phyloP scores from a whole-genome alignment of 176 grass and related monocot species.

The Carex cristatella region DNA sequence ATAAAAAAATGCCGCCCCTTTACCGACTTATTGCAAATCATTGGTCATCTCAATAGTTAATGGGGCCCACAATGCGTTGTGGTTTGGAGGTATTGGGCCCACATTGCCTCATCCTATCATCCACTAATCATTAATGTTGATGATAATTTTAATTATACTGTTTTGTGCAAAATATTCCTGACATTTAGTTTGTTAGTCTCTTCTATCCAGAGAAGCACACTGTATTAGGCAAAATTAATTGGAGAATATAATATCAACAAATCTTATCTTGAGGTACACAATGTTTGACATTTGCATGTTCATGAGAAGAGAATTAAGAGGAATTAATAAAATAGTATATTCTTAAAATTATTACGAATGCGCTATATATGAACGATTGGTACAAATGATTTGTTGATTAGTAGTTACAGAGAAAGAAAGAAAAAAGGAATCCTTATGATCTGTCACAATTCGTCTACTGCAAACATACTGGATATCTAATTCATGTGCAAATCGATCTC shows the following conservation, averaged over 20 bases:
- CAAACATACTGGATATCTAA: neutral
- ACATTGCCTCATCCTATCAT: constrained; percentile 10
- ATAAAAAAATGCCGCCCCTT: constrained; percentile 3
- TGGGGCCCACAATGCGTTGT: constrained; percentile 12
- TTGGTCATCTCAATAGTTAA: neutral
- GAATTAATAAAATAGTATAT: neutral
- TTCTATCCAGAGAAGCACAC: neutral
- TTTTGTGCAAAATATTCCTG: neutral
- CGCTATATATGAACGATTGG: neutral
- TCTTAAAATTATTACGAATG: neutral
- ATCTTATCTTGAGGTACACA: neutral
- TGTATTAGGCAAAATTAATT: neutral
- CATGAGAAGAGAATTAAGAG: neutral
- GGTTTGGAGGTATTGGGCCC: neutral
- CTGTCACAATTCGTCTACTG: neutral
- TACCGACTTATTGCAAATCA: constrained; percentile 19
- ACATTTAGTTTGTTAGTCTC: neutral
- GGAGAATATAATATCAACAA: neutral
- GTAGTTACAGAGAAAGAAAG: neutral
- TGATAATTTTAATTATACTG: constrained; percentile 6
- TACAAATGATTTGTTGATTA: neutral
- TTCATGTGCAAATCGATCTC: neutral
- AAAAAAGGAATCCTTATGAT: neutral
- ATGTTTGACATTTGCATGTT: neutral
- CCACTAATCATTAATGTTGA: neutral